Evolutionary conservation across 257 asterid species (phyloP).

Genomic region (Capsicum chinense): DNA sequence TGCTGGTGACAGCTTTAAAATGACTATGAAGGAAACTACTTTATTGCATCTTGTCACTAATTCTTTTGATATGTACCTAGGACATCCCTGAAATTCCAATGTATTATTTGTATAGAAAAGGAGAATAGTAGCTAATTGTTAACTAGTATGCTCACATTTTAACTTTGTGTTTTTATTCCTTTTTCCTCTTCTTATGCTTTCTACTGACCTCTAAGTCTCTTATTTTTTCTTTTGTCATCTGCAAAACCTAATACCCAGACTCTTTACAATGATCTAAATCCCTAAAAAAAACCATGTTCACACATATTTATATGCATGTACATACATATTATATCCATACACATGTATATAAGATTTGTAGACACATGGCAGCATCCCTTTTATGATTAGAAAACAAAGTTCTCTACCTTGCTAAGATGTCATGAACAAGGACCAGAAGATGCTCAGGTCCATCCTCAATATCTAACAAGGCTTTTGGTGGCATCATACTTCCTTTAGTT

Average conservation of each 20-base stretch:
- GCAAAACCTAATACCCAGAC: neutral
- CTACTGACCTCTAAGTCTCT: neutral
- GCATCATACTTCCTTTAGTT: slow-evolving; percentile 58
- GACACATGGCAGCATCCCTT: too few species aligned
- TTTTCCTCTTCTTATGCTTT: neutral
- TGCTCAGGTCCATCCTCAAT: slow-evolving; percentile 74
- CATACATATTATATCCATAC: neutral
- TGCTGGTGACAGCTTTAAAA: neutral
- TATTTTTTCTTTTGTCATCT: neutral
- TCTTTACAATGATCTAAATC: neutral
- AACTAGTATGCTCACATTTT: neutral
- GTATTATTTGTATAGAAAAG: neutral
- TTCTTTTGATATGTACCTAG: neutral
- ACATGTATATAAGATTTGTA: neutral
- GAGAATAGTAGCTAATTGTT: neutral
- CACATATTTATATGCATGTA: neutral
- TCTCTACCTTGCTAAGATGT: slow-evolving; percentile 81
- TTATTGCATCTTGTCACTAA: neutral
- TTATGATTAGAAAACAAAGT: slow-evolving; percentile 15
- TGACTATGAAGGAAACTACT: neutral
- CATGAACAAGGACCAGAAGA: slow-evolving; percentile 98
- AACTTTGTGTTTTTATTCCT: neutral
- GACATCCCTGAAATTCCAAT: neutral
- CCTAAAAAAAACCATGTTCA: neutral
- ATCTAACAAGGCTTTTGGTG: slow-evolving; percentile 42